Evolutionary conservation across 1,284 basidiomycete species (phyloP).

Genomic region (Microbotryomycetes sp.): DNA sequence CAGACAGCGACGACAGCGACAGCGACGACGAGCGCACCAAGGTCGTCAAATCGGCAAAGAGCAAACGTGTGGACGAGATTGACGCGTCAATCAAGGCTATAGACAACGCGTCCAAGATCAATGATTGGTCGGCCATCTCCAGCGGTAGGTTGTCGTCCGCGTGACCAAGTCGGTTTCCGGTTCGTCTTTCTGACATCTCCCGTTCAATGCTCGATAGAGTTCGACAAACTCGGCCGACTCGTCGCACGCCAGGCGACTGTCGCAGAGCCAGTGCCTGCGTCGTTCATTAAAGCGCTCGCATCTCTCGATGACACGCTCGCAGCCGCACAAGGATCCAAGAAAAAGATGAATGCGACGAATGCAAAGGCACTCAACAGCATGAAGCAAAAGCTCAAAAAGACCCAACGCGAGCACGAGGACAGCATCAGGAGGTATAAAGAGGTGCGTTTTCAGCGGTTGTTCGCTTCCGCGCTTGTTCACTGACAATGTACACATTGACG

Average conservation of each 20-base stretch:
- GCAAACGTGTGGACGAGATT: constrained; percentile 82
- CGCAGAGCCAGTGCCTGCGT: constrained; percentile 76
- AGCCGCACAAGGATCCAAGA: constrained; percentile 61
- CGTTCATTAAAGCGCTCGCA: constrained; percentile 71
- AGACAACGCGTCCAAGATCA: constrained; percentile 91
- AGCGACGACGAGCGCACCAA: constrained; percentile 64
- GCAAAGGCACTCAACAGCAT: constrained; percentile 90
- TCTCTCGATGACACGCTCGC: constrained; percentile 72
- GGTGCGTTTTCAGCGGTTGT: constrained; percentile 55
- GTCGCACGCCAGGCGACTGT: constrained; percentile 60
- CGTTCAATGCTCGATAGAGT: constrained; percentile 54
- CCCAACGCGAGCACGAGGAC: constrained; percentile 77
- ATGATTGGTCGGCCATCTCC: constrained; percentile 91
- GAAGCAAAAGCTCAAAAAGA: constrained; percentile 95
- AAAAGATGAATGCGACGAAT: constrained; percentile 95
- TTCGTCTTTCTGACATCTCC: background rate
- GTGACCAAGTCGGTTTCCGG: too few species aligned
- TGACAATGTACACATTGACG: background rate
- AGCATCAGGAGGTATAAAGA: constrained; percentile 71
- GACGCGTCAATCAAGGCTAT: constrained; percentile 80
- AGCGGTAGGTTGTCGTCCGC: constrained; percentile 67
- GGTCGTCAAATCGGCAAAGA: constrained; percentile 75
- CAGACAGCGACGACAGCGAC: constrained; percentile 49
- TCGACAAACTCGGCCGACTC: constrained; percentile 88
- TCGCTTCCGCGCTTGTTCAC: background rate